A percentile compares a stretch with the other conserved stretches of the same genome.
These are phyloP conservation scores for Penicillium malachiteum DNA, from an alignment of 495 filamentous ascomycete species.

Conservation along the genomic window DNA sequence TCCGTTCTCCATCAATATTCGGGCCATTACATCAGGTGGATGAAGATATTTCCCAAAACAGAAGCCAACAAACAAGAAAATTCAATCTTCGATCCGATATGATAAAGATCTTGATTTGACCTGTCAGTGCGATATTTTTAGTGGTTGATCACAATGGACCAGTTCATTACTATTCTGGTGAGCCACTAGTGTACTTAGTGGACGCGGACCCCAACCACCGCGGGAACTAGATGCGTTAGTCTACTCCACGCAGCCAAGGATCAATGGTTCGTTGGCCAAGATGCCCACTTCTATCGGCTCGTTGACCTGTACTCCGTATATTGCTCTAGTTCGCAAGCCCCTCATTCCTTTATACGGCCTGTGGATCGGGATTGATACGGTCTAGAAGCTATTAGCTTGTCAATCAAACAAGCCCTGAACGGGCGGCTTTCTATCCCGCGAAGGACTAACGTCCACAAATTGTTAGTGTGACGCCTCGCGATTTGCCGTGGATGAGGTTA, in stretches of 20 bases:
- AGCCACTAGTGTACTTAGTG: not conserved
- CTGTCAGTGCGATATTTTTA: not conserved
- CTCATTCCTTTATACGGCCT: not conserved
- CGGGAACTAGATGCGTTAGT: not conserved
- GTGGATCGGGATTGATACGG: not conserved
- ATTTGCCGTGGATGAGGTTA: constrained; percentile 3
- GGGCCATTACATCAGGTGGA: not conserved
- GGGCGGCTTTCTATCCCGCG: too few relatives aligned
- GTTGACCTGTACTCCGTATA: not conserved
- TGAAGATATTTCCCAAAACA: not conserved
- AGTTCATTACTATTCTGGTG: not conserved
- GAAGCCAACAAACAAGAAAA: not conserved
- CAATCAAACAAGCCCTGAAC: too few relatives aligned
- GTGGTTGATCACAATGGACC: not conserved
- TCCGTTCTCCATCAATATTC: not conserved
- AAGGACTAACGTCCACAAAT: too few relatives aligned
- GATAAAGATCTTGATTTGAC: not conserved
- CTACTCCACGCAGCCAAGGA: too few relatives aligned
- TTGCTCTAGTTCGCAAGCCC: too few relatives aligned
- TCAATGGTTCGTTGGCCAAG: not conserved
- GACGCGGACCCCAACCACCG: not conserved
- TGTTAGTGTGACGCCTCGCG: too few relatives aligned
- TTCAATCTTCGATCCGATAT: not conserved
- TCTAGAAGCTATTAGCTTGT: too few relatives aligned
- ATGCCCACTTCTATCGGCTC: not conserved